A percentile compares a stretch with the other conserved stretches of the same genome.
phyloP scores from a whole-genome alignment of 169 alveolate genomes.

The Plasmodium billcollinsi region DNA sequence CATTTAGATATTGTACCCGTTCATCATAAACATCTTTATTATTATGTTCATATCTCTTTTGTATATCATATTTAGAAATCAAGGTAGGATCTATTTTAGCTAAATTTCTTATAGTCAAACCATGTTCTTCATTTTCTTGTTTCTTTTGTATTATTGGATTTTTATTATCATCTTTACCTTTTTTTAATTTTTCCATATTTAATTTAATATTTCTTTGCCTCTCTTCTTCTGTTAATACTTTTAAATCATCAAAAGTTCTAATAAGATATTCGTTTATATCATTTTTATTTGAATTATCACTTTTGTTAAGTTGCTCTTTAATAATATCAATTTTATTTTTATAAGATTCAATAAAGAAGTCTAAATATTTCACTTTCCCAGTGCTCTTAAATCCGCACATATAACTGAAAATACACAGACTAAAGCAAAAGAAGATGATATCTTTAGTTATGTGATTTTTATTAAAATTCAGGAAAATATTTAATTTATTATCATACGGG shows the following conservation, averaged over 20 bases:
- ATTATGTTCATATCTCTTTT: no score
- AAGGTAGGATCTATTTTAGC: neutral
- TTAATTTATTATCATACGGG: conserved; percentile 32
- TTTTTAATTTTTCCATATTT: conserved; percentile 8
- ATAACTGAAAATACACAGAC: conserved; percentile 59
- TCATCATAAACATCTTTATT: neutral
- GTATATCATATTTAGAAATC: neutral
- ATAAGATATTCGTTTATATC: conserved; percentile 26
- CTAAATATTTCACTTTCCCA: conserved; percentile 54
- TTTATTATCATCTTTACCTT: neutral
- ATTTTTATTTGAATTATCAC: neutral
- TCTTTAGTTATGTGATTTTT: conserved; percentile 53
- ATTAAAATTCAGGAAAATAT: conserved; percentile 41
- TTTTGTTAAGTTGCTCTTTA: conserved; percentile 29
- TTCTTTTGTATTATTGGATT: no score
- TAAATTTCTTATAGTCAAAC: no score
- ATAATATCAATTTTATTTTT: conserved; percentile 54
- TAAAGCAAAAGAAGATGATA: conserved; percentile 47
- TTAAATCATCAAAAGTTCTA: conserved; percentile 39
- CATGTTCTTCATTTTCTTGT: no score
- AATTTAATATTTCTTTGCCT: neutral
- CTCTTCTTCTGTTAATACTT: conserved; percentile 44
- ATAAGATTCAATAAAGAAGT: conserved; percentile 57
- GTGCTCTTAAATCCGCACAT: conserved; percentile 66
- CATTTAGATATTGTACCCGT: no score